Conservation (phyloP, 495 filamentous ascomycete genomes). For the Viridothelium virens region DNA sequence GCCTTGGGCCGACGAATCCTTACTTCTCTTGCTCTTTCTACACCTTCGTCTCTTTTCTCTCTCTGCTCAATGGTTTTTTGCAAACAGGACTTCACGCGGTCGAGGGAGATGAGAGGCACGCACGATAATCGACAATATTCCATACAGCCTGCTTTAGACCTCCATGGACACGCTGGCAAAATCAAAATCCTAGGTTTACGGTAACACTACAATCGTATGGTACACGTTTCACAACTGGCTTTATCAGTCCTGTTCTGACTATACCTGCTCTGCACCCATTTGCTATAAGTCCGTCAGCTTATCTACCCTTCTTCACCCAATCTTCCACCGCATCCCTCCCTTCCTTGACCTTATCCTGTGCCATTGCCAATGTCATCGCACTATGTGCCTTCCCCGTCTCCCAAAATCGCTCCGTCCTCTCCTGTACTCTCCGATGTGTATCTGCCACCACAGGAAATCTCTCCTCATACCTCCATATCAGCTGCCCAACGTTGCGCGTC, state of each 20-base stretch:
- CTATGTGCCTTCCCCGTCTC: conserved; percentile 63
- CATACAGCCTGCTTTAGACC: not conserved
- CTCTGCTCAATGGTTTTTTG: no score
- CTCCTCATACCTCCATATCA: conserved; percentile 87
- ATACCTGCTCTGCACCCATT: not conserved
- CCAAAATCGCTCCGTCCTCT: conserved; percentile 60
- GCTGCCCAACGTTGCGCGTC: conserved; percentile 69
- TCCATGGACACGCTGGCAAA: not conserved
- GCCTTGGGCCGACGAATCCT: no score
- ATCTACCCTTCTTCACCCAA: conserved; percentile 85
- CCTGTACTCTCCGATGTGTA: conserved; percentile 59
- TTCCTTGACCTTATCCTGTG: conserved; percentile 67
- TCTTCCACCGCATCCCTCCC: conserved; percentile 69
- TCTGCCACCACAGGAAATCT: conserved; percentile 69
- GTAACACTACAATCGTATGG: not conserved
- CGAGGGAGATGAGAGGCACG: no score
- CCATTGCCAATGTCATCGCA: conserved; percentile 58
- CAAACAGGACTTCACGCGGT: no score
- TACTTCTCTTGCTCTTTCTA: no score
- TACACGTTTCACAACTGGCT: conserved; percentile 4
- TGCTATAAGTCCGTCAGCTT: conserved; percentile 11
- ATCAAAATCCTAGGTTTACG: not conserved
- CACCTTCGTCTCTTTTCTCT: no score
- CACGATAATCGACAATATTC: no score
- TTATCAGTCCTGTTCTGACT: not conserved